Evolutionary conservation across 768 basidiomycete species (phyloP), one percentile per base, ranked within the genome.

Genomic region (Tulasnella sp.): DNA sequence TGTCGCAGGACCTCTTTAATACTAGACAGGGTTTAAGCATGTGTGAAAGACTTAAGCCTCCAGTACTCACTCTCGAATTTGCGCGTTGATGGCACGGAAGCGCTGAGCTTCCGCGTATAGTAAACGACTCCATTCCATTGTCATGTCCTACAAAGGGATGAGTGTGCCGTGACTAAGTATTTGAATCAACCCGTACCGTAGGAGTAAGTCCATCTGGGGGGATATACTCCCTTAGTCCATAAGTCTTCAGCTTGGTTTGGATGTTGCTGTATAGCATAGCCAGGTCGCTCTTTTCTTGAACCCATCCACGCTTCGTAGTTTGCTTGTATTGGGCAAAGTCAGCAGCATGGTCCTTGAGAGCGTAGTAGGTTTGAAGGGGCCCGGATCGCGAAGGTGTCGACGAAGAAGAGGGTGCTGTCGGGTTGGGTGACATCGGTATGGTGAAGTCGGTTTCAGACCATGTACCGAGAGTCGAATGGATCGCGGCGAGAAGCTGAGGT

Each of bases 181-280:
- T 22, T 42, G 6, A 67, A 38, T 5, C 76, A 25, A 52, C 19
- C 81, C 87, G 70, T 78, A 89, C 90, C 42, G 86, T 84, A 38
- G 91, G 85, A 31, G 89, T 84, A 25, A 95, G 83, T 2, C 93
- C 95, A 3, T 83, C 81, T 1, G 90, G 89, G 15, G 97, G 96
- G 31, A 91, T 86, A 82, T 96, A 99, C 80, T 93, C 90, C 77
- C 89, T 86, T 79, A 99, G 81, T 12, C 91, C 89, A 84, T 99
- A 99, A 31, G 96, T 99, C 82, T 87, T 88, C 75, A 99, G 84
- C 83, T 99, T 98, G 0, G 94, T 97, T 82, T 96, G 93, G 37
- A 99, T 91, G 80, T 97, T 97, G 3, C 93, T 91, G 79, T 98
- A 93, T 17, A 98, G 87, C 1, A 92, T 93, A 11, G 90, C 89